These are phyloP conservation scores for Apiospora saccharicola DNA, from an alignment of 2,329 filamentous ascomycete genomes.

Conservation along the genomic window DNA sequence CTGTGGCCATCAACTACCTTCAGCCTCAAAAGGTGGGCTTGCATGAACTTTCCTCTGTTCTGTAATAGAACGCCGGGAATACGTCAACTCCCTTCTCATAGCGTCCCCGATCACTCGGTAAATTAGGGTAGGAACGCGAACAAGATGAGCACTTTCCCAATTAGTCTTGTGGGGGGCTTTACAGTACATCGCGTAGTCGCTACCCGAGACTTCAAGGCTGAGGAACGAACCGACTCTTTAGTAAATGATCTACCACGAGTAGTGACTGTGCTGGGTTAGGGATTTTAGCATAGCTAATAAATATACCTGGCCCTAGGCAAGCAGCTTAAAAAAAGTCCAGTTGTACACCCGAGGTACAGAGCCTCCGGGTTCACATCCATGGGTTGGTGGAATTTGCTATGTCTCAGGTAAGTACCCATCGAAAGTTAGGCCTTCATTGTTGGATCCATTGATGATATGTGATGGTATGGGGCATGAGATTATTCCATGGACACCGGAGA, in stretches of 20 bases:
- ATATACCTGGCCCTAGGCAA: background rate
- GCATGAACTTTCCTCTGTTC: constrained; percentile 7
- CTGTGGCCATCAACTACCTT: constrained; percentile 5
- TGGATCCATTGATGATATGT: no score
- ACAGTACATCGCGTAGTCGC: background rate
- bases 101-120: background rate
- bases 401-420: background rate
- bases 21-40: constrained; percentile 22
- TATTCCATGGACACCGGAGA: background rate
- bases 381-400: background rate
- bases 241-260: background rate
- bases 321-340: background rate
- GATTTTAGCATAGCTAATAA: background rate
- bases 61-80: constrained; percentile 5
- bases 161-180: background rate
- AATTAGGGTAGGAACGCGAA: background rate
- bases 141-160: constrained; percentile 7
- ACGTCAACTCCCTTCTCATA: background rate
- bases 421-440: no score
- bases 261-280: background rate
- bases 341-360: background rate
- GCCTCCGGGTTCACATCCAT: background rate
- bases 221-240: background rate
- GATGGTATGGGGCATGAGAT: background rate
- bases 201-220: constrained; percentile 9